Percentiles rank a stretch among this genome's conserved stretches.
Conservation (phyloP, 306 rosid genomes). For the Carpinus viminea region DNA sequence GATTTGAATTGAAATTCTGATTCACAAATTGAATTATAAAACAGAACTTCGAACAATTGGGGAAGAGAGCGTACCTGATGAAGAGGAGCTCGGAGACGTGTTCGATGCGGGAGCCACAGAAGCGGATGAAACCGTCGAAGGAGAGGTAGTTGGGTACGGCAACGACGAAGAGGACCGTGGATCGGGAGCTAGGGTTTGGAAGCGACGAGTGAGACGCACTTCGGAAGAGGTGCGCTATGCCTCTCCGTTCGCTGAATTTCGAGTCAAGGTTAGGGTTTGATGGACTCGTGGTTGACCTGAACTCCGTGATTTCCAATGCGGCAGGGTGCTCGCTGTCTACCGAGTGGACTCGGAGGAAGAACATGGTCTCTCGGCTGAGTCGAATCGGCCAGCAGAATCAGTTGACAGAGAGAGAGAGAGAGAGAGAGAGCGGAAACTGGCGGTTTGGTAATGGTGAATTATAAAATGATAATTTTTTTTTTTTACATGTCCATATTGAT, state of each 20-base stretch:
- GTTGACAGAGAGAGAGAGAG: constrained; percentile 14
- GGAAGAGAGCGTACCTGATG: constrained; percentile 51
- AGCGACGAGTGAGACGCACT: constrained; percentile 47
- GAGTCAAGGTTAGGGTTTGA: constrained; percentile 27
- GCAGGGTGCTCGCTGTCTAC: constrained; percentile 70
- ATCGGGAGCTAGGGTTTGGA: constrained; percentile 56
- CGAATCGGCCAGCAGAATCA: constrained; percentile 19
- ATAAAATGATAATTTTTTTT: no score
- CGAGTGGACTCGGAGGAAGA: constrained; percentile 84
- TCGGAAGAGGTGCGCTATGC: constrained; percentile 77
- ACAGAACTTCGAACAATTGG: neutral
- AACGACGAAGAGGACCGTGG: constrained; percentile 64
- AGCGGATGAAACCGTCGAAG: constrained; percentile 70
- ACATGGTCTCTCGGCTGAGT: constrained; percentile 36
- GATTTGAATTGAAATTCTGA: neutral
- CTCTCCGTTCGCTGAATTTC: constrained; percentile 72
- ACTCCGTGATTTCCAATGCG: constrained; percentile 32
- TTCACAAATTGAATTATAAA: neutral
- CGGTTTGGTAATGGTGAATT: neutral
- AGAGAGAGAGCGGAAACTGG: constrained; percentile 5
- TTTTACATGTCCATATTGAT: no score
- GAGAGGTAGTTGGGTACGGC: constrained; percentile 89
- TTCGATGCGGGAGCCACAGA: constrained; percentile 64
- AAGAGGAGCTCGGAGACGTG: constrained; percentile 66
- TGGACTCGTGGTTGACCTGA: constrained; percentile 31